A percentile compares a stretch with the other conserved stretches of the same genome.
These are phyloP conservation scores for Neospermospora avenae DNA, from an alignment of 2,329 filamentous ascomycete genomes.

Conservation along the genomic window DNA sequence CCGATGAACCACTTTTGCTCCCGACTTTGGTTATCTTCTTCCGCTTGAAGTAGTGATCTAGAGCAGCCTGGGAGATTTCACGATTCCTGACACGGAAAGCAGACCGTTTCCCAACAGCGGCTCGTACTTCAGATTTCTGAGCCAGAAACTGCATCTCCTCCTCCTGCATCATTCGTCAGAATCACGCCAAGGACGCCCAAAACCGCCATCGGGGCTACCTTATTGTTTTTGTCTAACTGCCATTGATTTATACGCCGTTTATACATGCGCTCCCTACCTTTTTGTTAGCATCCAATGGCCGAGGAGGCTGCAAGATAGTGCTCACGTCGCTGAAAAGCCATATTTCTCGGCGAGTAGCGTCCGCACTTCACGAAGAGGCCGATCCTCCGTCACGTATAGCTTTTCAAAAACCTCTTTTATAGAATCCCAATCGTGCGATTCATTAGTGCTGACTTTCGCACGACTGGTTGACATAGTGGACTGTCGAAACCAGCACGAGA, in stretches of 20 bases:
- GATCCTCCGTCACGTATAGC: conserved; percentile 1
- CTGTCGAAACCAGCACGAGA: conserved; percentile 1
- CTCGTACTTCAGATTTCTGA: not conserved
- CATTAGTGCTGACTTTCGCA: conserved; percentile 5
- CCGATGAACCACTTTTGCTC: not conserved
- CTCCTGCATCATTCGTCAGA: conserved; percentile 2
- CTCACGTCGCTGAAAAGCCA: conserved; percentile 5
- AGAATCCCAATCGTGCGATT: conserved; percentile 3
- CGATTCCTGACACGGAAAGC: conserved; percentile 4
- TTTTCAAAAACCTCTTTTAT: not conserved
- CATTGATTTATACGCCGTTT: conserved; percentile 3
- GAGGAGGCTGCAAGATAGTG: not conserved
- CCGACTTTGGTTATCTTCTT: conserved; percentile 2
- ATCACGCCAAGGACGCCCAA: not conserved
- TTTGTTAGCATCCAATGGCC: not conserved
- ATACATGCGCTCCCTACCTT: conserved; percentile 6
- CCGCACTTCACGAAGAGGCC: conserved; percentile 5
- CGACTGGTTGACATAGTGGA: conserved; percentile 4
- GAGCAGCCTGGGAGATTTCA: not conserved
- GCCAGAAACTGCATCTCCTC: conserved; percentile 7
- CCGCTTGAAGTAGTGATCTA: conserved; percentile 8
- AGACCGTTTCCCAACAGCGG: conserved; percentile 2
- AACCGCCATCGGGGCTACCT: not conserved
- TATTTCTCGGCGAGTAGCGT: conserved; percentile 2
- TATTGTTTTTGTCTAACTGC: conserved; percentile 6